Evolutionary conservation across 1,284 basidiomycete genomes (phyloP).

Genomic region (Cutaneotrichosporon daszewskae): DNA sequence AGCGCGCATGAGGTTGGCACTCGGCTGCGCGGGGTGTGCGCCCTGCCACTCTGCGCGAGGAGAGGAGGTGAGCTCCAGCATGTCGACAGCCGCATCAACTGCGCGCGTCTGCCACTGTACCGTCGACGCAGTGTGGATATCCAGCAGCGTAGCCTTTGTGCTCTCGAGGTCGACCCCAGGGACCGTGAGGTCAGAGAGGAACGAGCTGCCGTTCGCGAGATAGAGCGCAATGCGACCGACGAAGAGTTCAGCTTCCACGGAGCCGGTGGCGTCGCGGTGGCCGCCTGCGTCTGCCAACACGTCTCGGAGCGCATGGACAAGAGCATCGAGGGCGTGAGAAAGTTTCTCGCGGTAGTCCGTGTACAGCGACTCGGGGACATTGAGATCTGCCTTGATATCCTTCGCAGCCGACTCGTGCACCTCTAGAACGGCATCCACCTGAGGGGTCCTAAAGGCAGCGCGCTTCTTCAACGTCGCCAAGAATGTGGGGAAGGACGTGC

Average conservation of each 20-base stretch:
- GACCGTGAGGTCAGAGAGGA: constrained; percentile 26
- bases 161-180: constrained; percentile 12
- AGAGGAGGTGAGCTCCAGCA: constrained; percentile 24
- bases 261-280: constrained; percentile 19
- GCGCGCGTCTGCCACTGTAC: constrained; percentile 25
- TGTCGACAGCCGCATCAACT: constrained; percentile 17
- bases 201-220: constrained; percentile 26
- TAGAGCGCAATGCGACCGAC: constrained; percentile 42
- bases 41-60: constrained; percentile 35
- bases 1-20: constrained; percentile 23
- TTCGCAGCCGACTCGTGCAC: constrained; percentile 29
- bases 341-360: constrained; percentile 25
- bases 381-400: constrained; percentile 33
- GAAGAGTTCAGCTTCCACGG: constrained; percentile 38
- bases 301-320: constrained; percentile 27
- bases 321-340: constrained; percentile 15
- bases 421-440: constrained; percentile 33
- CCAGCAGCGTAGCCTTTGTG: constrained; percentile 17
- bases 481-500: constrained; percentile 33
- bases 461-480: constrained; percentile 32
- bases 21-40: constrained; percentile 26
- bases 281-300: constrained; percentile 26
- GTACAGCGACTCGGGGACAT: constrained; percentile 20
- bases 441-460: constrained; percentile 33
- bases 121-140: constrained; percentile 27